Evolutionary conservation across 768 basidiomycete genomes (phyloP).

Genomic region (Rhodosporidiobolus odoratus): DNA sequence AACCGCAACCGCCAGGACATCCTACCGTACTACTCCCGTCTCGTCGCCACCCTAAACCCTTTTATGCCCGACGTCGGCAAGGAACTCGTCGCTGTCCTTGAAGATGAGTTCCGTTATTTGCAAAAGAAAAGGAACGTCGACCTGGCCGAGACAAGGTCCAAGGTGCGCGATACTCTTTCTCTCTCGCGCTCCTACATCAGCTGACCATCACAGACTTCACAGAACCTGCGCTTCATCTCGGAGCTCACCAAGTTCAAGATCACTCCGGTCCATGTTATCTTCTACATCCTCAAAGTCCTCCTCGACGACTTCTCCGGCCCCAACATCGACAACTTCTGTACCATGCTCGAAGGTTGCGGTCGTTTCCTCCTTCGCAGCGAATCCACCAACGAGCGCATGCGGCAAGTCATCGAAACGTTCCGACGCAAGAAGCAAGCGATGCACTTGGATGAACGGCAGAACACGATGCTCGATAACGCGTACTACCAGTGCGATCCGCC

Average conservation of each 20-base stretch:
- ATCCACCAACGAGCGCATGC: conserved; percentile 76
- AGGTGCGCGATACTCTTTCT: conserved; percentile 53
- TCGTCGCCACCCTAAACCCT: conserved; percentile 77
- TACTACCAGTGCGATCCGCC: conserved; percentile 99
- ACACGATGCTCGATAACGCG: conserved; percentile 87
- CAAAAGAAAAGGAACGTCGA: conserved; percentile 92
- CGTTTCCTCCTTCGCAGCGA: conserved; percentile 82
- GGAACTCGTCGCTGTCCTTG: conserved; percentile 73
- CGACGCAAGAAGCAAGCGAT: conserved; percentile 86
- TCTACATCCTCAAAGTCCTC: conserved; percentile 95
- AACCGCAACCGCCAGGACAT: conserved; percentile 85
- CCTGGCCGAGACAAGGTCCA: conserved; percentile 73
- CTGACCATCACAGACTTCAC: not conserved
- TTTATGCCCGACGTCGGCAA: conserved; percentile 91
- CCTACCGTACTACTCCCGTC: conserved; percentile 82
- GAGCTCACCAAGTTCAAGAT: conserved; percentile 94
- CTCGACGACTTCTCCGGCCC: conserved; percentile 88
- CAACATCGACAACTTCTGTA: conserved; percentile 88
- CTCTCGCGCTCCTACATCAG: not conserved
- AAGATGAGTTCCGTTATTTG: conserved; percentile 92
- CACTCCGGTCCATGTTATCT: conserved; percentile 80
- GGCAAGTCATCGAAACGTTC: conserved; percentile 71
- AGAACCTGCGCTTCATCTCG: conserved; percentile 84
- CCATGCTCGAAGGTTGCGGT: conserved; percentile 88
- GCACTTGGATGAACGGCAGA: conserved; percentile 85